Evolutionary conservation across 306 rosid genomes (phyloP), one percentile per base, ranked within the genome.

Genomic region (Comarum palustre): DNA sequence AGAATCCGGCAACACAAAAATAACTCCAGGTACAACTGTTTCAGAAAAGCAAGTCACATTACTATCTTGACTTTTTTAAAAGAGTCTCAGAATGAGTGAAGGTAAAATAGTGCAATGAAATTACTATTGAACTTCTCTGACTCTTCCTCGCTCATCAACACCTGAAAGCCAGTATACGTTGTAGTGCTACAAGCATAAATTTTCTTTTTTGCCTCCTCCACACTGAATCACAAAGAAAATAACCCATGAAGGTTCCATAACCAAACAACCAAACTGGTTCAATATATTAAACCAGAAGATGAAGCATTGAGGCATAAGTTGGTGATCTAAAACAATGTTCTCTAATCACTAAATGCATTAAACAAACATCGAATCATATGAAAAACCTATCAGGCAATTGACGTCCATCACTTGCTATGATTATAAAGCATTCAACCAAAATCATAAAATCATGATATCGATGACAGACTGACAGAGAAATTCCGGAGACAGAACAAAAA

Each of bases 141-240:
- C 84, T 93, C 98, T 78, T 84, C 85, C 85, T 91, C 96, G 0
- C 97, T 84, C 91, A 89, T 79, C 68, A 81, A 66, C 74, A 75
- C 96, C 70, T 94, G 97, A 89, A 94, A 94, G 43, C 98, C 97
- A 4, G 79, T 77, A 73, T 94, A 91, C 4, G 84, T 85, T 27
- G 95, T 91, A 14, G 98, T 94, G 75, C 97, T 94, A 68, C 97
- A 91, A 8, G 98, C 96, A 82, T 94, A 94, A 0, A 94, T 91
- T 72, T 82, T 94, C 75, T 81, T 67, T 82, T 91, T 94, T 4
- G 97, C 98, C 82, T 89, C 97, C 73, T 91, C 98, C 81, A 91
- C 24, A 58, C 98, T 93, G 84, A 74, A 70, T 50, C 41, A 69
- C 43, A 76, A 76, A 43, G 9, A 34, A 31, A 16, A 29, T 16